Base-by-base conservation (phyloP, 257 asterid species). In the Orobanche coerulescens region DNA sequence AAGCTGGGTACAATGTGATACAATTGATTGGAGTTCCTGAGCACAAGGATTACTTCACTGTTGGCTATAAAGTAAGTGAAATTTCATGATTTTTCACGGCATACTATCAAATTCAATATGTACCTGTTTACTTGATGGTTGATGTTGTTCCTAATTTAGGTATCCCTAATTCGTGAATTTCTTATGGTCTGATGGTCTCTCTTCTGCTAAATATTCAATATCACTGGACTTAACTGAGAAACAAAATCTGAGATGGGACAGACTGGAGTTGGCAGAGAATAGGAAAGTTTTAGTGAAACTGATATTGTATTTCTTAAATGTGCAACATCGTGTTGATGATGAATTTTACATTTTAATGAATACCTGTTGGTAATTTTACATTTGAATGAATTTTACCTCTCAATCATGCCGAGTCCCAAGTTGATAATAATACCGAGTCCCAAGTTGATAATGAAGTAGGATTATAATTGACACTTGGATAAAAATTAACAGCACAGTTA, bases 41-140 rank as follows among this genome's bases (percentile, higher is more conserved):
- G 83, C 98, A 92, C 82, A 92, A 84, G 74, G 98, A 92, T 72
- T 92, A 92, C 76, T 92, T 76, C 68, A 78, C 94, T 43, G 88
- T 79, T 71, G 98, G 98, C 33, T 92, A 86, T 76, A 82, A 81
- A 71, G 98, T 88, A 74, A 77, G 98, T 79, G 47, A 56, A 36
- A 43, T n/a, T 39, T 75, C 47, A 47, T 24, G 31, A 64, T 58
- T 58, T 67, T 61, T 40, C 19, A 6, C 10, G 14, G 64, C 60
- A 36, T 54, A 22, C 40, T 28, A 12, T 25, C 31, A 25, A 60
- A 53, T 51, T 56, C 39, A 49, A 49, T 60, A 37, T 53, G 47
- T 33, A 64, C 59, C 18, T 56, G 18, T 44, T 26, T 2, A 28
- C 43, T 33, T 26, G 39, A 61, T 65, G 51, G 19, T 49, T 58